Evolutionary conservation across 169 alveolate genomes (phyloP), one percentile per base, ranked within the genome.

Genomic region (Amoebophrya sp.): DNA sequence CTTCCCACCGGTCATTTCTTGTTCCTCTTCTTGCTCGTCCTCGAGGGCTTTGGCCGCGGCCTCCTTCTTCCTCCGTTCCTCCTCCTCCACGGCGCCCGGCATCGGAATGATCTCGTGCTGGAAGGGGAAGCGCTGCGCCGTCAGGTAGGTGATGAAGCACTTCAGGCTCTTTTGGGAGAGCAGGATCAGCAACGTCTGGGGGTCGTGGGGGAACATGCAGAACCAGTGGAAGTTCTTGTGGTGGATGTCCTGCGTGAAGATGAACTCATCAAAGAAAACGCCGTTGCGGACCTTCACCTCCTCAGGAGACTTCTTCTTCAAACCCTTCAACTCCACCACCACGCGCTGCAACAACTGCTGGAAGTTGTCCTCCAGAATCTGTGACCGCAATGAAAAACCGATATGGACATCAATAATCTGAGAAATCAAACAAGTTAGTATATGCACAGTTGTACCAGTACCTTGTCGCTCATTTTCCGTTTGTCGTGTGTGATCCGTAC

Each of bases 231-330:
- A 1, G 78, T 58, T 58, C 23, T 58, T 58, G 78, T 58, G 23
- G 34, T 58, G 78, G 38, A 58, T 58, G 78, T 58, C 78, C 34
- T 58, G 38, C 29, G 78, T 7, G 92, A 92, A 92, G 78, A 95
- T 93, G 40, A 96, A 92, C 31, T 94, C 94, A 58, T 94, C 93
- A 89, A 97, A 95, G 90, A 94, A 95, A n/a, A 96, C 96, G 88
- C 95, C 95, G 90, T 95, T 93, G 88, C 96, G 93, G 48, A 96
- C 93, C 93, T 97, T 97, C 43, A 97, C 89, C 40, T 94, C 96
- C 39, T 92, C 94, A 38, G 93, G 92, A n/a, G 98, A 96, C 96
- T 10, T 93, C 94, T 69, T 95, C 94, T 34, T 90, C 95, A 40
- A 95, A 92, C 48, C 94, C 94, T 90, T 95, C 95, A 40, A 95